Evolutionary conservation across 2,329 filamentous ascomycete genomes (phyloP).

Genomic region (Grosmannia serpens): DNA sequence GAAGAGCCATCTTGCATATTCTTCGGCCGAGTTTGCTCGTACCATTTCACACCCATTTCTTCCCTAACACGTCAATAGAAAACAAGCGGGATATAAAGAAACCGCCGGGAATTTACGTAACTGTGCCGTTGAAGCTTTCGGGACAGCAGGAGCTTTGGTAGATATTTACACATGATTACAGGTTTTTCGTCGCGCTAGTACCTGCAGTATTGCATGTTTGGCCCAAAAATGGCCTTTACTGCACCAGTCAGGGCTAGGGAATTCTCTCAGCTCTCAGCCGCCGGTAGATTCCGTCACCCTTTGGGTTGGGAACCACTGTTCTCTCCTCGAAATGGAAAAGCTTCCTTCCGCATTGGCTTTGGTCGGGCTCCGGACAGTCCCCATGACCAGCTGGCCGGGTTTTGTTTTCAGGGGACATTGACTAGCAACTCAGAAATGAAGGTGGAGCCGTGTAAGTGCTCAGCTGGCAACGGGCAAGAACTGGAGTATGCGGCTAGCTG

Average conservation of each 20-base stretch:
- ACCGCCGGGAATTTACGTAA: too few relatives aligned
- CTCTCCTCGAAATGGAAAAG: neutral
- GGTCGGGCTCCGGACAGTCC: neutral
- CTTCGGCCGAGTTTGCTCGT: too few relatives aligned
- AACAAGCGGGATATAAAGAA: too few relatives aligned
- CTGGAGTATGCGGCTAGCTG: neutral
- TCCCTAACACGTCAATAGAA: too few relatives aligned
- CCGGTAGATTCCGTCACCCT: neutral
- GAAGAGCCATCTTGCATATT: too few relatives aligned
- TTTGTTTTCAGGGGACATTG: neutral
- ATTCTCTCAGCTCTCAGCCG: neutral
- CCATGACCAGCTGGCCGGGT: neutral
- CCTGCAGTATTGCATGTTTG: neutral
- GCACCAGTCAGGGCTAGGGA: neutral
- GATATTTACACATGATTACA: too few relatives aligned
- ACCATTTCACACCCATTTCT: too few relatives aligned
- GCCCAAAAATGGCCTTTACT: neutral
- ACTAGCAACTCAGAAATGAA: neutral
- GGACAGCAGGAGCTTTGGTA: too few relatives aligned
- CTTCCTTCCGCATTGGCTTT: neutral
- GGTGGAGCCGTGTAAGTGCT: neutral
- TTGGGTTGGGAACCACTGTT: neutral
- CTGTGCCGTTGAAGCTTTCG: too few relatives aligned
- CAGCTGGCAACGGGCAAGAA: neutral
- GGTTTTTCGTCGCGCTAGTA: too few relatives aligned